These are phyloP conservation scores for Thalassiosira pacifica DNA, from an alignment of 352 stramenopile species.

Conservation along the genomic window DNA sequence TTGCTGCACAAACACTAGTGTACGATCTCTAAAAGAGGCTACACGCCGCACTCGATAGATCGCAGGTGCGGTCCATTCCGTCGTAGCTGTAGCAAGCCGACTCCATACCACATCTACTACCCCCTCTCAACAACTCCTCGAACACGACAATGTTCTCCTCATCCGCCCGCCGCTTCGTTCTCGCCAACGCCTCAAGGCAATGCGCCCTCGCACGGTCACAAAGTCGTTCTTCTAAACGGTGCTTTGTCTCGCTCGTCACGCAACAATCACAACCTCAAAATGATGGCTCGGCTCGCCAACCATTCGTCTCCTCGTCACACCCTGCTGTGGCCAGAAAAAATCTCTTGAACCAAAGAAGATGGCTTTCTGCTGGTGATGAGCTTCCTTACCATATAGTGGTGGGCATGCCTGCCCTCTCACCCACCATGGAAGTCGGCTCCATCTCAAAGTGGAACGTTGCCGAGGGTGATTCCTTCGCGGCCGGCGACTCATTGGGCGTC, in stretches of 20 bases:
- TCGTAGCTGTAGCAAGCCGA: no score
- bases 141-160: slow-evolving; percentile 48
- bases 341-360: slow-evolving; percentile 89
- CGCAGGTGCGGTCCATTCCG: neutral
- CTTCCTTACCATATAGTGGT: no score
- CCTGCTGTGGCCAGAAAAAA: slow-evolving; percentile 75
- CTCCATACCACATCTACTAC: neutral
- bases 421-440: slow-evolving; percentile 84
- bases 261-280: slow-evolving; percentile 3
- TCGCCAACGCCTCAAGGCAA: slow-evolving; percentile 11
- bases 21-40: no score
- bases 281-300: no score
- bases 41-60: no score
- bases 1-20: no score
- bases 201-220: slow-evolving; percentile 4
- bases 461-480: slow-evolving; percentile 90
- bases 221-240: slow-evolving; percentile 29
- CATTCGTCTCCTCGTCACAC: no score
- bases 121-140: neutral
- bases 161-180: slow-evolving; percentile 18
- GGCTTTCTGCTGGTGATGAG: no score
- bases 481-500: slow-evolving; percentile 93
- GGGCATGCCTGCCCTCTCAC: slow-evolving; percentile 81
- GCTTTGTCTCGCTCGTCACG: slow-evolving; percentile 23
- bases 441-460: slow-evolving; percentile 81